Evolutionary conservation across 176 grass and related monocot species (phyloP), one percentile per base, ranked within the genome.

Genomic region (Raddia guianensis): DNA sequence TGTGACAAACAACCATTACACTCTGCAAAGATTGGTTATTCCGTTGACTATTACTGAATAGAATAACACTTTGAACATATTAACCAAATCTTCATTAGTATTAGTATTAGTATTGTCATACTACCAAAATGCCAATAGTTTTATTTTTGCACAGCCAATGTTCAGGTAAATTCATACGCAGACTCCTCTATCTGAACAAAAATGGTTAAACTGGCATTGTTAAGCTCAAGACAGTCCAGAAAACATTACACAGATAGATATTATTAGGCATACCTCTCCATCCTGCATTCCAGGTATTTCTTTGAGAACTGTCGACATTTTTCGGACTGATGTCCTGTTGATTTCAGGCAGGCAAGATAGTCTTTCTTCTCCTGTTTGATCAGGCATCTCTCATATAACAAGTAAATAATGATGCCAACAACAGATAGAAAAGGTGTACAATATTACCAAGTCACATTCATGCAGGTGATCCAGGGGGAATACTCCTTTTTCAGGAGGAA

Each of bases 401-500:
- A 63, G 56, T 69, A 37, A 37, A 52, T 11, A 32, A 42, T 46
- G 33, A 43, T 3, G 83, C 15, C 54, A 3, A 9, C 12, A 75
- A 60, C 5, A n/a, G 32, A 61, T 51, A 14, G 64, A 35, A 58
- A 67, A 27, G 19, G 44, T 49, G 0, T 49, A 61, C 35, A 79
- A 62, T 69, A 58, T 58, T 93, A 98, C 95, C 85, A 89, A 16
- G 74, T 94, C 95, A 21, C 90, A 98, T 46, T 98, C 88, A 74
- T 98, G 92, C 65, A 93, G 80, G 77, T 98, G 92, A 84, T 98
- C 90, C 60, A 98, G 64, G 48, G 95, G 90, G 73, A 98, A 98
- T 72, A 95, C 75, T 19, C 92, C 95, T 89, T 98, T 98, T 82
- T 95, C 92, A 58, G 92, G 95, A 86, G 95, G 90, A 5, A 98